Conservation (phyloP, 495 filamentous ascomycete genomes). For the Aspergillus saccharolyticus region DNA sequence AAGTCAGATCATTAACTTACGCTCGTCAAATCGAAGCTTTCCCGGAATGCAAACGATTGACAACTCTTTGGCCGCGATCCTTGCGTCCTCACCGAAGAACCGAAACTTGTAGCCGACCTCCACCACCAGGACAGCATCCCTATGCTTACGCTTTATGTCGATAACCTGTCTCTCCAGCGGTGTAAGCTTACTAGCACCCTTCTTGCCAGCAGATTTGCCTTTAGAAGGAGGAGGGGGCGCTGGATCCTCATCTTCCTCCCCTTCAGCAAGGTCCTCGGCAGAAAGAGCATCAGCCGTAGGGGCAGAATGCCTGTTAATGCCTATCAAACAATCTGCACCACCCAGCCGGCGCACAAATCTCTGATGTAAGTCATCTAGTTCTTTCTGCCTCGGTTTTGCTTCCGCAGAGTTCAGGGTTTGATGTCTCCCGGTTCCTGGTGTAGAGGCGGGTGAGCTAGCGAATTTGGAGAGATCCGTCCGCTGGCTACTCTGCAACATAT, state of each 20-base stretch:
- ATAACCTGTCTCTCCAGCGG: constrained; percentile 91
- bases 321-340: constrained; percentile 69
- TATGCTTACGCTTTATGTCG: constrained; percentile 87
- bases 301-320: constrained; percentile 55
- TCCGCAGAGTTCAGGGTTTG: constrained; percentile 39
- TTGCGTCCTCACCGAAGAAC: constrained; percentile 97
- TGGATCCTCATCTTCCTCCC: constrained; percentile 53
- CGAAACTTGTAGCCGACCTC: constrained; percentile 98
- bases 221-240: constrained; percentile 45
- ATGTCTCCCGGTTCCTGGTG: background rate
- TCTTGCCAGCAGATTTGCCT: constrained; percentile 55
- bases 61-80: constrained; percentile 82
- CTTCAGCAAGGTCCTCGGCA: constrained; percentile 46
- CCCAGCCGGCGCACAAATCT: constrained; percentile 90
- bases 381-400: constrained; percentile 38
- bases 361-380: constrained; percentile 69
- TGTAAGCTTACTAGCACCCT: constrained; percentile 69
- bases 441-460: constrained; percentile 31
- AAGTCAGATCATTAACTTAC: constrained; percentile 32
- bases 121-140: constrained; percentile 82
- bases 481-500: constrained; percentile 25
- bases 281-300: constrained; percentile 52
- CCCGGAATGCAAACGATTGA: constrained; percentile 96
- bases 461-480: constrained; percentile 40
- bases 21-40: constrained; percentile 91